Base-by-base conservation (phyloP, 106 monocot species). In the Narthecium ossifragum region DNA sequence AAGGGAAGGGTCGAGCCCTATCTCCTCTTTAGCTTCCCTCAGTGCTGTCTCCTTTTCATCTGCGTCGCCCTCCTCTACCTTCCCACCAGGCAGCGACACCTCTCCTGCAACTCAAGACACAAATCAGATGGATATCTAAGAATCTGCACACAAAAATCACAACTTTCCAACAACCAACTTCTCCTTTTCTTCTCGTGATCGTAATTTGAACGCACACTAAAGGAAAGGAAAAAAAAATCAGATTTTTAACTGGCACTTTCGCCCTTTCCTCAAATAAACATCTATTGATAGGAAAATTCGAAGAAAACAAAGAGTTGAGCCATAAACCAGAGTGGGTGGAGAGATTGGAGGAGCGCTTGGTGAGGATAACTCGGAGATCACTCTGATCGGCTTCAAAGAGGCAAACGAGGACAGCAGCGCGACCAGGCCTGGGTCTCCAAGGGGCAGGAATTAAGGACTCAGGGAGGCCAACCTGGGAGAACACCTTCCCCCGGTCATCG, bases 291-390 rank as follows among this genome's bases (percentile, higher is more conserved):
- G 25, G n/a, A n/a, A n/a, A n/a, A n/a, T n/a, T n/a, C n/a, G n/a
- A n/a, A n/a, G n/a, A n/a, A n/a, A n/a, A n/a, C n/a, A n/a, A n/a
- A n/a, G n/a, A n/a, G 28, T 8, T 1, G 8, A 26, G 13, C 24
- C 11, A 38, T 25, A 0, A 3, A 93, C 92, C 92, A 8, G 92
- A 79, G 41, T 88, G 88, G 18, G 79, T 74, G 41, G 88, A 76
- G 65, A 93, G 80, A 9, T 60, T 74, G 34, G 76, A 79, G 22
- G 92, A 78, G 30, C 92, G 74, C 66, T 86, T 89, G 58, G 94
- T 94, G 54, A 94, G 83, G 53, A 94, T 73, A 47, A 94, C 94
- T 13, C 94, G 75, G 22, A 94, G 73, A 18, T 80, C 94, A 17
- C 89, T 86, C 13, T n/a, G 41, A 0, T 74, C 76, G 5, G 60